Conservation (phyloP, 2,329 filamentous ascomycete species). For the Dendryphion nanum region DNA sequence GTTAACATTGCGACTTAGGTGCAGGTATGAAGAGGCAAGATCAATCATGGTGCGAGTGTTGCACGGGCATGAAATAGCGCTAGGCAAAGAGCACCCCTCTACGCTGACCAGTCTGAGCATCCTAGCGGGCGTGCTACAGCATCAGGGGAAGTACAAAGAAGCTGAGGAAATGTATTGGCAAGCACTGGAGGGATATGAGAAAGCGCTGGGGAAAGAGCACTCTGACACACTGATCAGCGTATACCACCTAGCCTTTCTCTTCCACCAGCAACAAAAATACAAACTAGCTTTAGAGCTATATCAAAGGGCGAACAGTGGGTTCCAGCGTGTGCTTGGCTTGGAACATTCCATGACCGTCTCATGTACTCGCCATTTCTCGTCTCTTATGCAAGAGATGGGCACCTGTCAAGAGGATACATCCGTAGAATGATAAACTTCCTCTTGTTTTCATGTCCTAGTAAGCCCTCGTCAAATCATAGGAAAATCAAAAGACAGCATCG, state of each 20-base stretch:
- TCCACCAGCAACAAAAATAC: not conserved
- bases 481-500: no score
- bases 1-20: not conserved
- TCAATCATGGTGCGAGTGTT: not conserved
- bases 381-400: no score
- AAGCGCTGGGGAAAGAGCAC: constrained; percentile 8
- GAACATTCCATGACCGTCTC: no score
- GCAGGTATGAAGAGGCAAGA: not conserved
- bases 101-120: constrained; percentile 14
- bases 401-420: no score
- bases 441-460: no score
- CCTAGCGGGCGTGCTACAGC: not conserved
- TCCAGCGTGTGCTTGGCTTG: no score
- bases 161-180: constrained; percentile 8
- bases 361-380: no score
- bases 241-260: not conserved
- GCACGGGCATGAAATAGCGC: not conserved
- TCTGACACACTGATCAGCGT: not conserved
- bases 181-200: constrained; percentile 12
- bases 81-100: constrained; percentile 2
- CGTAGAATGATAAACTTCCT: no score
- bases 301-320: no score
- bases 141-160: constrained; percentile 9
- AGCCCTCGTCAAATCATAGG: no score
- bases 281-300: constrained; percentile 3